Evolutionary conservation across 2,329 filamentous ascomycete species (phyloP).

Genomic region (Trichoderma hamatum): DNA sequence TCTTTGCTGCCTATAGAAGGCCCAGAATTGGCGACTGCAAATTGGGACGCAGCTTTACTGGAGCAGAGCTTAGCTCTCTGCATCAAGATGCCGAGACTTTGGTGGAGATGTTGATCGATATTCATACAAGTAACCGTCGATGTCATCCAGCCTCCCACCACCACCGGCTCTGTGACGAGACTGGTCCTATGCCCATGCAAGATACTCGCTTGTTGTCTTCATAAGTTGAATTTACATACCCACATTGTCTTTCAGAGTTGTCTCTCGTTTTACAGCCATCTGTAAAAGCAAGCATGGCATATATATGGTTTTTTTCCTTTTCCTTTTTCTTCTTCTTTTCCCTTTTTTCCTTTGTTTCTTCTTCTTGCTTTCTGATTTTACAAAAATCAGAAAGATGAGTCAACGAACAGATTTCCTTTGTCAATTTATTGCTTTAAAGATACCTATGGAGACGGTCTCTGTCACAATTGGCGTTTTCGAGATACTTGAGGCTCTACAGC

Average conservation of each 20-base stretch:
- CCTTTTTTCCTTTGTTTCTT: background rate
- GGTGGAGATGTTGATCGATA: slow-evolving; percentile 57
- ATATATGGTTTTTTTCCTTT: background rate
- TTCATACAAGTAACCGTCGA: slow-evolving; percentile 47
- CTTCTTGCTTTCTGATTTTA: background rate
- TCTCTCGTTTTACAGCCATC: background rate
- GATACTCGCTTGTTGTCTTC: slow-evolving; percentile 11
- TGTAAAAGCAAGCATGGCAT: background rate
- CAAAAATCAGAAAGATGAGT: background rate
- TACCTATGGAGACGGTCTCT: slow-evolving; percentile 36
- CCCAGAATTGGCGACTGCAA: slow-evolving; percentile 45
- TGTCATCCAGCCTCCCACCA: slow-evolving; percentile 37
- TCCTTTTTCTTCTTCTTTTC: background rate
- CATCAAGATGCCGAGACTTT: slow-evolving; percentile 55
- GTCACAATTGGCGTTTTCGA: slow-evolving; percentile 36
- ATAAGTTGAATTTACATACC: background rate
- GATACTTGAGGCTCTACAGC: slow-evolving; percentile 25
- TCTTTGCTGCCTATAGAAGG: slow-evolving; percentile 60
- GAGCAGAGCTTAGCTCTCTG: slow-evolving; percentile 50
- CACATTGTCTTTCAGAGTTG: background rate
- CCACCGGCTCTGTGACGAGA: slow-evolving; percentile 40
- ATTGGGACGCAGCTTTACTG: slow-evolving; percentile 40
- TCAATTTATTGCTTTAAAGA: slow-evolving; percentile 34
- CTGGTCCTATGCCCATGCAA: slow-evolving; percentile 43
- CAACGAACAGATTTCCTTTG: slow-evolving; percentile 23